phyloP scores from a whole-genome alignment of 176 grass and related monocot species.

The Avena insularis region DNA sequence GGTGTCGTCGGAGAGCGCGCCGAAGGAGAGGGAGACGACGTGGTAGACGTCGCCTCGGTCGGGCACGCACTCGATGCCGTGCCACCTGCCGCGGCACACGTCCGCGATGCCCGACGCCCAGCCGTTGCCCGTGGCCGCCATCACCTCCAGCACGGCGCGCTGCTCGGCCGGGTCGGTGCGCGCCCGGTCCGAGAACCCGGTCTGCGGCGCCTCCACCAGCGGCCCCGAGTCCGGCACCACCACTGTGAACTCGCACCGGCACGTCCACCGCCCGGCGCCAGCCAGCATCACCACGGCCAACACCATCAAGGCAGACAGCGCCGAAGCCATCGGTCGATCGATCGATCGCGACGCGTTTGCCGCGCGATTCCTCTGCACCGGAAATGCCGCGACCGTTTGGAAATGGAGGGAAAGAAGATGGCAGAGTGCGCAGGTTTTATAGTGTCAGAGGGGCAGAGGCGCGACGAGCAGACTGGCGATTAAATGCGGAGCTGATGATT shows the following conservation, averaged over 20 bases:
- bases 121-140: slow-evolving; percentile 81
- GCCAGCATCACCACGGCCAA: background rate
- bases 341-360: background rate
- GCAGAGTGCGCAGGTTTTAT: slow-evolving; percentile 63
- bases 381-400: slow-evolving; percentile 40
- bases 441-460: slow-evolving; percentile 40
- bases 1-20: slow-evolving; percentile 93
- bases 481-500: slow-evolving; percentile 43
- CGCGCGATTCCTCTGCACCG: background rate
- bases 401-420: slow-evolving; percentile 53
- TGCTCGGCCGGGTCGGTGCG: slow-evolving; percentile 78
- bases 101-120: slow-evolving; percentile 74
- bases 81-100: slow-evolving; percentile 93
- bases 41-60: slow-evolving; percentile 75
- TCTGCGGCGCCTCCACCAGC: slow-evolving; percentile 58
- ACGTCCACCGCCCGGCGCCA: background rate
- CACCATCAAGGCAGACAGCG: background rate
- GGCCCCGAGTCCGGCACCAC: slow-evolving; percentile 77
- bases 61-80: slow-evolving; percentile 94
- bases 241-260: slow-evolving; percentile 73
- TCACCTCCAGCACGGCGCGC: slow-evolving; percentile 75
- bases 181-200: slow-evolving; percentile 67
- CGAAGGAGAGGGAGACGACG: slow-evolving; percentile 88
- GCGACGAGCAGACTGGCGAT: background rate
- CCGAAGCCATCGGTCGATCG: slow-evolving; percentile 19